Base-by-base conservation (phyloP, 2,329 filamentous ascomycete genomes). In the Calonectria henricotiae region DNA sequence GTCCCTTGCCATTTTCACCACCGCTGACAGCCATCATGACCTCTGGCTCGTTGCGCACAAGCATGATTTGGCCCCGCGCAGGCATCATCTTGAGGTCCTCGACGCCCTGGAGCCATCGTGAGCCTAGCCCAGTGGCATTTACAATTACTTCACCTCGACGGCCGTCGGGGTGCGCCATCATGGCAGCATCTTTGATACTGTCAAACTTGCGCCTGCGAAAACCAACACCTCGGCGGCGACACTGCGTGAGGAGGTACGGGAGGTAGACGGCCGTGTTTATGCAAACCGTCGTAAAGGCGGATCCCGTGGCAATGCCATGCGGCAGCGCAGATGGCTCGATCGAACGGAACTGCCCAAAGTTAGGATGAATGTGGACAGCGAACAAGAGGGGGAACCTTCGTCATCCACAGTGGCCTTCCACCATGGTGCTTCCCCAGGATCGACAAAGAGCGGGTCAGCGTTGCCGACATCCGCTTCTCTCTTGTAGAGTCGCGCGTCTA, bases 241-340 rank as follows among this genome's bases (percentile, higher is more conserved):
- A 93, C 80, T 93, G 90, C 0, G 90, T 89, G 0, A 90, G 83
- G 0, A 94, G 87, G 85, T 90, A 94, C 6, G 92, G 89, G 2
- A 94, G 87, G 80, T 94, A 94, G 65, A 94, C 82, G 5, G 91
- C 88, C 0, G 91, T 91, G 80, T 94, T 94, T 75, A 94, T 93
- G 80, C 92, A 94, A 64, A 72, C 65, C 0, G 93, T 96, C 11
- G 90, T 94, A 82, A 96, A 97, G 61, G 87, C 85, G 54, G 89
- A 93, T 23, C 90, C 94, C 17, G 91, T 92, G 71, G 94, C 91
- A 62, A 91, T 88, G 20, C 89, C 93, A 4, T n/a, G 37, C 2
- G 43, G 27, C n/a, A 65, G 63, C 17, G 63, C 43, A 32, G 63
- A 65, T 5, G 43, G 35, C 15, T 54, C 39, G 11, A 65, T 32